Evolutionary conservation across 768 basidiomycete species (phyloP).

Genomic region (Clathrus columnatus): DNA sequence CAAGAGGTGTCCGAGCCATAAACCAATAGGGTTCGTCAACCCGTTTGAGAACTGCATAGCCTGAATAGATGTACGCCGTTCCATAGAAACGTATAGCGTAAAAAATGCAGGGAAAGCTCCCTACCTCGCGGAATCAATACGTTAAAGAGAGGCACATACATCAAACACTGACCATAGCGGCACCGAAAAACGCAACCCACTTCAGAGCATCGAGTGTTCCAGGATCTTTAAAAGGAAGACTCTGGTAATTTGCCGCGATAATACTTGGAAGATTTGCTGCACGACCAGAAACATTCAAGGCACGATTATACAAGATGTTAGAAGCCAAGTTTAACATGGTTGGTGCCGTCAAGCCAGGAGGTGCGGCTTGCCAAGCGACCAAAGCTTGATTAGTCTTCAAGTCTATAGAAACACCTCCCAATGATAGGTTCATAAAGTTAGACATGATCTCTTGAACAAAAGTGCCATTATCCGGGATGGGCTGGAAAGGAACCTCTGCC

Average conservation of each 20-base stretch:
- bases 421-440: conserved; percentile 44
- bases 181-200: conserved; percentile 70
- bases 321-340: conserved; percentile 58
- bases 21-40: conserved; percentile 53
- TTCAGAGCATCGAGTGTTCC: conserved; percentile 55
- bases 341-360: conserved; percentile 50
- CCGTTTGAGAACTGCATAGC: conserved; percentile 81
- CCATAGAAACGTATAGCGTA: conserved; percentile 65
- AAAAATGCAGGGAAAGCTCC: conserved; percentile 78
- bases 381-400: conserved; percentile 38
- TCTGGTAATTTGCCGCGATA: conserved; percentile 48
- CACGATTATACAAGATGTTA: conserved; percentile 58
- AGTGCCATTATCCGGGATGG: conserved; percentile 47
- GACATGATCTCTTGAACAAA: conserved; percentile 47
- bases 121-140: conserved; percentile 24
- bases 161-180: conserved; percentile 44
- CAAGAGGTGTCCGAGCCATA: conserved; percentile 74
- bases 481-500: conserved; percentile 26
- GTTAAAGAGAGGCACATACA: conserved; percentile 4
- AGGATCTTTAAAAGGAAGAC: conserved; percentile 47
- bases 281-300: conserved; percentile 44
- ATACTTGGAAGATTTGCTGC: conserved; percentile 32
- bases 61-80: conserved; percentile 60
- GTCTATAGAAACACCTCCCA: conserved; percentile 65
- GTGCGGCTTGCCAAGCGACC: conserved; percentile 63